Percentiles rank a stretch among this genome's conserved stretches.
Conservation (phyloP, 768 basidiomycete species). For the Mycena pura region DNA sequence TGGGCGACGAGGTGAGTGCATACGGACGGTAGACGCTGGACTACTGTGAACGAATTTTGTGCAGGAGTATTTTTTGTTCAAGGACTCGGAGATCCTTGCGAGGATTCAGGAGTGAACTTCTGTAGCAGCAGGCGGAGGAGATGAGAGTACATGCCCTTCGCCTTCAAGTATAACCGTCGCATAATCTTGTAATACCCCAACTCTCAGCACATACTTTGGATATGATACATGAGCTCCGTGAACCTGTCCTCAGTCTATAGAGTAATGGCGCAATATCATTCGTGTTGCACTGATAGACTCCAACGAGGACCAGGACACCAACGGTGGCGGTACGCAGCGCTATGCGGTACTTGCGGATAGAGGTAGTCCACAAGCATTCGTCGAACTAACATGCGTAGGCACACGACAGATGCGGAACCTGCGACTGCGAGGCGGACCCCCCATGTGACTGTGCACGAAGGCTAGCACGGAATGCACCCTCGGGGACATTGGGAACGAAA, state of each 20-base stretch:
- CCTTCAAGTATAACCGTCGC: no score
- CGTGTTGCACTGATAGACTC: constrained; percentile 98
- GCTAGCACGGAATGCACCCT: constrained; percentile 82
- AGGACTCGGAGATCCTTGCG: constrained; percentile 93
- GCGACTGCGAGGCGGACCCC: constrained; percentile 53
- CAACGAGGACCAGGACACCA: constrained; percentile 82
- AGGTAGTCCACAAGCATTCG: constrained; percentile 84
- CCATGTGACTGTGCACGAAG: constrained; percentile 97
- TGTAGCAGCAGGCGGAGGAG: not conserved
- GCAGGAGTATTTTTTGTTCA: constrained; percentile 97
- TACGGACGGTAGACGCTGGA: no score
- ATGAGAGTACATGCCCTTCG: constrained; percentile 23
- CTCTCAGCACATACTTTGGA: no score
- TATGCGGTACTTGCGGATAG: constrained; percentile 86
- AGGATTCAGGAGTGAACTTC: constrained; percentile 88
- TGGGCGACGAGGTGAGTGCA: constrained; percentile 90
- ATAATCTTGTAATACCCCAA: no score
- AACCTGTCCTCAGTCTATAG: no score
- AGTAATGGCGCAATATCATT: constrained; percentile 98
- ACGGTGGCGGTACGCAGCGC: constrained; percentile 76
- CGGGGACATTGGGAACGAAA: constrained; percentile 80
- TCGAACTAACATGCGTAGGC: constrained; percentile 63
- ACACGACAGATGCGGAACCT: constrained; percentile 19
- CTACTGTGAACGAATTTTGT: no score
- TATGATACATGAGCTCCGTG: no score